Conservation (phyloP, 768 basidiomycete genomes). For the Floccularia luteovirens region DNA sequence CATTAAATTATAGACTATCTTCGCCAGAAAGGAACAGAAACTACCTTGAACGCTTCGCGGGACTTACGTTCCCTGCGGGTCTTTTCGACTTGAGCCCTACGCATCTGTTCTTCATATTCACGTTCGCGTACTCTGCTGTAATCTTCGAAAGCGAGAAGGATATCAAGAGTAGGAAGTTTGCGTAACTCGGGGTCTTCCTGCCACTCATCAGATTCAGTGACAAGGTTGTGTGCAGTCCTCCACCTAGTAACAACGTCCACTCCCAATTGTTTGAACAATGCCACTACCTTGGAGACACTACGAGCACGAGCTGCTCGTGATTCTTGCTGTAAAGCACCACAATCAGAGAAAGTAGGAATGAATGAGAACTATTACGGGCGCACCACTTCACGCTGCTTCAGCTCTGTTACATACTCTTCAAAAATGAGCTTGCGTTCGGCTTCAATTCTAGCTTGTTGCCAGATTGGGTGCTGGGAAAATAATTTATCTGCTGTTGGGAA, state of each 20-base stretch:
- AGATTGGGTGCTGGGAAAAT: conserved; percentile 83
- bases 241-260: conserved; percentile 94
- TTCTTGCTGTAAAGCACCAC: conserved; percentile 50
- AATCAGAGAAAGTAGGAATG: conserved; percentile 2
- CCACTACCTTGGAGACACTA: conserved; percentile 76
- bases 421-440: conserved; percentile 84
- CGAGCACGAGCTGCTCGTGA: conserved; percentile 68
- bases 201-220: conserved; percentile 77
- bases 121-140: conserved; percentile 85
- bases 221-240: conserved; percentile 73
- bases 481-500: conserved; percentile 84
- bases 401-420: conserved; percentile 83
- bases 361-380: conserved; percentile 17
- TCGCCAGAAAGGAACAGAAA: conserved; percentile 6
- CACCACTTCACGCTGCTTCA: conserved; percentile 87
- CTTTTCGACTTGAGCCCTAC: conserved; percentile 75
- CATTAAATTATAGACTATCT: not conserved
- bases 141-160: conserved; percentile 90
- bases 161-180: conserved; percentile 83
- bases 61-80: conserved; percentile 82
- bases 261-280: conserved; percentile 78
- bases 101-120: conserved; percentile 85
- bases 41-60: conserved; percentile 83
- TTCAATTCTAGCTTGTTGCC: conserved; percentile 83
- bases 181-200: conserved; percentile 68